Conservation (phyloP, 139 green algal species). For the Closterium sp. region DNA sequence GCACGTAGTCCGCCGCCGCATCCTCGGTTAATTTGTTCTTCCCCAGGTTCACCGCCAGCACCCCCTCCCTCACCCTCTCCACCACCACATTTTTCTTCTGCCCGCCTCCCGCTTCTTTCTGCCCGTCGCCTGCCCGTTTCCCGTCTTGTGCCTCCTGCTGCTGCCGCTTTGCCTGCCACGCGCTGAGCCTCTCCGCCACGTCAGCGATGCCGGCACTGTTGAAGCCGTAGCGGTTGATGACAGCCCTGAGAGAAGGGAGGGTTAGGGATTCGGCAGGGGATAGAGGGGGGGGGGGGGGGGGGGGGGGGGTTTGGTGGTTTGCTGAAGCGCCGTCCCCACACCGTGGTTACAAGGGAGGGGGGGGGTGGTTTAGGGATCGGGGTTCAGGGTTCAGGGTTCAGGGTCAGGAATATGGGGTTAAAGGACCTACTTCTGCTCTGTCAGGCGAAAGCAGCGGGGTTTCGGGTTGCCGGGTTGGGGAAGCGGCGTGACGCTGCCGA, state of each 20-base stretch:
- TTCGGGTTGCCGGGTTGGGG: conserved; percentile 89
- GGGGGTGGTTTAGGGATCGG: conserved; percentile 46
- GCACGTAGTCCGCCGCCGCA: conserved; percentile 79
- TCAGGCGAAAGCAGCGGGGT: conserved; percentile 84
- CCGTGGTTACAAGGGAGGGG: conserved; percentile 65
- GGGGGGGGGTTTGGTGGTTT: conserved; percentile 90
- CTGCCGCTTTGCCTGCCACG: conserved; percentile 27
- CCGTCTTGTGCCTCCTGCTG: neutral
- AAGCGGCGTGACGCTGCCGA: conserved; percentile 82
- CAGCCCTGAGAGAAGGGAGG: conserved; percentile 75
- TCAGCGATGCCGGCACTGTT: conserved; percentile 85
- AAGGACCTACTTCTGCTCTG: conserved; percentile 47
- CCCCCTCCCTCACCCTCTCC: neutral
- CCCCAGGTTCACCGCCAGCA: conserved; percentile 89
- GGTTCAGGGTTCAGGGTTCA: neutral
- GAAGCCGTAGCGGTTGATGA: conserved; percentile 98
- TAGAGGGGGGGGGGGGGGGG: conserved; percentile 85
- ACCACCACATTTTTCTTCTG: neutral
- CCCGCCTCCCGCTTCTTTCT: neutral
- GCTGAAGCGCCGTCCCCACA: conserved; percentile 70
- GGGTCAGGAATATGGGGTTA: neutral
- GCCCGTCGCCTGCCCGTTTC: neutral
- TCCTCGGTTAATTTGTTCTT: conserved; percentile 95
- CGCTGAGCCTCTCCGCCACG: conserved; percentile 65
- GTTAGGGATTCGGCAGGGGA: too few species aligned